phyloP scores from a whole-genome alignment of 139 green algal species.

The Chlorella sp. region DNA sequence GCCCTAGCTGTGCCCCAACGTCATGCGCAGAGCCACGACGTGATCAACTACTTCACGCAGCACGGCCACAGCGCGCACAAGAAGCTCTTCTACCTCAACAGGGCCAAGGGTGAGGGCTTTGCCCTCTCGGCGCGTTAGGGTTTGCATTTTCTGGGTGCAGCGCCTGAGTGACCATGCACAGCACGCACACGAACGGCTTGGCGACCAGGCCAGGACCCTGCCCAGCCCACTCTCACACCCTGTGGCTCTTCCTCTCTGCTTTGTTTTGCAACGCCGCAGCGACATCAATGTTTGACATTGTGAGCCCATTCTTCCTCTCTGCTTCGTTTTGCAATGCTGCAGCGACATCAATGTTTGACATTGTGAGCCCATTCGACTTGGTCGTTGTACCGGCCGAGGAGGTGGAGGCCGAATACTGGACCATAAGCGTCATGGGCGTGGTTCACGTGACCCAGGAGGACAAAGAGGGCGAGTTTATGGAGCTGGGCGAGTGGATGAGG shows the following conservation, averaged over 20 bases:
- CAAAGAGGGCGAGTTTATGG: conserved; percentile 23
- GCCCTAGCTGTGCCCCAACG: neutral
- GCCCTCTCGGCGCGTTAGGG: too few relatives aligned
- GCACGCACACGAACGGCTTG: neutral
- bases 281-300: conserved; percentile 5
- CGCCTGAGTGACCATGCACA: neutral
- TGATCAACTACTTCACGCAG: conserved; percentile 37
- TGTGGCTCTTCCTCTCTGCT: neutral
- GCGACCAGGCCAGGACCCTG: too few relatives aligned
- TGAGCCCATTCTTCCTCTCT: conserved; percentile 13
- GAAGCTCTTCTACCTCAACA: conserved; percentile 44
- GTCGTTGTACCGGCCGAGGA: conserved; percentile 22
- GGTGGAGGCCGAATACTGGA: conserved; percentile 20
- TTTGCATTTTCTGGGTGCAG: too few relatives aligned
- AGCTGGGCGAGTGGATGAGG: conserved; percentile 34
- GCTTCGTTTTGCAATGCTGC: neutral
- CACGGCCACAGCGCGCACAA: conserved; percentile 33
- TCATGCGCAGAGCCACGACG: conserved; percentile 22
- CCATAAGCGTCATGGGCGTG: conserved; percentile 26
- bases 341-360: conserved; percentile 13
- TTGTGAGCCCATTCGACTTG: conserved; percentile 28
- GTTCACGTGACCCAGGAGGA: conserved; percentile 10
- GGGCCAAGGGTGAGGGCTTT: conserved; percentile 21
- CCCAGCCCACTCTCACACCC: too few relatives aligned
- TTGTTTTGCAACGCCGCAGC: conserved; percentile 9